These are phyloP conservation scores for Arthrobotrys pseudoclavata DNA, from an alignment of 2,329 filamentous ascomycete genomes.

Conservation along the genomic window DNA sequence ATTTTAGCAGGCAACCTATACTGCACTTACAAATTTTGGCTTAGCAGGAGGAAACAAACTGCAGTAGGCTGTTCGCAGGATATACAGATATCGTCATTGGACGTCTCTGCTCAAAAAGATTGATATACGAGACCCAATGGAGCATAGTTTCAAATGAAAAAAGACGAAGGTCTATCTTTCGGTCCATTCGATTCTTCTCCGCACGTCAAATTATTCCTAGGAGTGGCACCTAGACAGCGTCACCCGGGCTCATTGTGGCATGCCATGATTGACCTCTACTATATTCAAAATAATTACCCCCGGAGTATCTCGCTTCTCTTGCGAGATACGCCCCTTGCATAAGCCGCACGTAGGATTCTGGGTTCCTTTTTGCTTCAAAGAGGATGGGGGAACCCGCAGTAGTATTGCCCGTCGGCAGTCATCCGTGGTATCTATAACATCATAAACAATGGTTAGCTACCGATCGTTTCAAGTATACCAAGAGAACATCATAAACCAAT, in stretches of 20 bases:
- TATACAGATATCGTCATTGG: too few species aligned
- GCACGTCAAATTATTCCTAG: too few species aligned
- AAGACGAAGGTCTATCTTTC: too few species aligned
- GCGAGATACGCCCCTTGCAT: not conserved
- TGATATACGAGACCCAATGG: too few species aligned
- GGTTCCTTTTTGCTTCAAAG: not conserved
- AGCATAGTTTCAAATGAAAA: too few species aligned
- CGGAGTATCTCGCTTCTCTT: not conserved
- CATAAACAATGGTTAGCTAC: not conserved
- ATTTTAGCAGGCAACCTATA: too few species aligned
- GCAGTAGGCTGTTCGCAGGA: too few species aligned
- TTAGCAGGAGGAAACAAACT: too few species aligned
- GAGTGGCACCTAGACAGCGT: not conserved
- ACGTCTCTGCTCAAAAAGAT: too few species aligned
- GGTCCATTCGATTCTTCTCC: too few species aligned
- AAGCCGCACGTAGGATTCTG: slow-evolving; percentile 2
- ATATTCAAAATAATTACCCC: not conserved
- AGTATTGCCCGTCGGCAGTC: not conserved
- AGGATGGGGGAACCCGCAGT: not conserved
- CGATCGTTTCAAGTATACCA: not conserved
- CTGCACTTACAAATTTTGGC: too few species aligned
- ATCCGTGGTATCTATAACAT: not conserved
- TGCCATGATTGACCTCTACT: not conserved
- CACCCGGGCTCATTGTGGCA: not conserved
- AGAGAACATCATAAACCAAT: not conserved